Evolutionary conservation across 768 basidiomycete species (phyloP), one percentile per base, ranked within the genome.

Genomic region (Lentinula edodes): DNA sequence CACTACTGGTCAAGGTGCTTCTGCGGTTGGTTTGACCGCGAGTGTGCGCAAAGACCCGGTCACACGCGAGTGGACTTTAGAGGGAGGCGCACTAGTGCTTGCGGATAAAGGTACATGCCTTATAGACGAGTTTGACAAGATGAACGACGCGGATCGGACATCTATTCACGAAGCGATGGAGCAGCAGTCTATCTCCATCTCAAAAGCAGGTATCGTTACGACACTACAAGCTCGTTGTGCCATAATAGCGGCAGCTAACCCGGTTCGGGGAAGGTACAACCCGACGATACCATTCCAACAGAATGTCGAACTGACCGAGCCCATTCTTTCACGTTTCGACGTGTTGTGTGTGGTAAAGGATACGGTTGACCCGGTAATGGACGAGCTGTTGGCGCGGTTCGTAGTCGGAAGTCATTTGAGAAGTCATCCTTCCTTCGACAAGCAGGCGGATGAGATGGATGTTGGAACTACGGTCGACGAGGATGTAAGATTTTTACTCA

Each of bases 101-200:
- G 97, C 97, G 2, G 97, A 99, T 76, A 97, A 96, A 75, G 97
- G 97, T 12, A 93, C 90, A 32, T 98, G 97, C 70, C 79, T 98
- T 41, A 99, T 99, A 66, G 97, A 99, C 75, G 97, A 98, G 73
- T 98, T 99, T 72, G 97, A 99, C 79, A 99, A 99, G 80, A 99
- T 99, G 97, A 98, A 98, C 75, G 97, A 98, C 68, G 84, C 93
- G 15, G 96, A 99, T 72, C 83, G 96, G 67, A 98, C 95, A 15
- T 97, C 95, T 4, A 98, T 99, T 68, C 97, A 98, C 79, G 97
- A 99, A 73, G 97, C 97, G 1, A 99, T 99, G 97, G 97, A 99
- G 72, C 97, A 99, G 75, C 97, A 98, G 73, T 91, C 93, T 12
- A 99, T 99, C 66, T 98, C 97, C 4, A 98, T 99, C 68, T 94